Base-by-base conservation (phyloP, 2,329 filamentous ascomycete genomes). In the Aspergillus aculeatinus region DNA sequence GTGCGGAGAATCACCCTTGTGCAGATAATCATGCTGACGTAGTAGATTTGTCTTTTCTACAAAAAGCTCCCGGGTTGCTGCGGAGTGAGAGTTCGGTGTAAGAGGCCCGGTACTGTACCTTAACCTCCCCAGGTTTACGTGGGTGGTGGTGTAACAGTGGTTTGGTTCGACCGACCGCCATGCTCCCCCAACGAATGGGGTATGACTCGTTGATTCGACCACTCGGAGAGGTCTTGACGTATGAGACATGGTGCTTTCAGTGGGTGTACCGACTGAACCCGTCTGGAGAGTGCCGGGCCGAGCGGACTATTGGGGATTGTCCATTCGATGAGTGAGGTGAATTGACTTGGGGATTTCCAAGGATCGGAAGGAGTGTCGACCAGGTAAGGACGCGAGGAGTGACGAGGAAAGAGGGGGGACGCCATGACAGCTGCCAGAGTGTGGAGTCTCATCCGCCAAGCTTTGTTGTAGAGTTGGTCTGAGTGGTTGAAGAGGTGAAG, bases 21-120 rank as follows among this genome's bases (percentile, higher is more conserved):
- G 55, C 49, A 54, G 58, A 61, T 63, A 64, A 68, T 73, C 71
- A 73, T 74, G 62, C 70, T 75, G 72, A 74, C 72, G 66, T 68
- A 61, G 69, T 72, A 60, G 68, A 65, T 57, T 35, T 58, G 42
- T 50, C 9, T 7, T 7, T 7, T 29, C 27, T 29, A 29, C 27
- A 66, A 64, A 63, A 63, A 70, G 66, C 57, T 49, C 58, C 57
- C 56, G 62, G 63, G 63, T 53, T 56, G 49, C 51, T 48, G 39
- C 53, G 52, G 39, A 55, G 47, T 23, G 9, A 23, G 54, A 48
- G 25, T 11, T 11, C n/a, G 16, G 44, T 29, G 44, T 39, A 25
- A 48, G 4, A 47, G 11, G 25, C 47, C 48, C 27, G 27, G 23
- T 23, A 23, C 23, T 23, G 23, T 48, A 50, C 29, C 48, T 51